Percentiles rank a stretch among this genome's conserved stretches.
These are phyloP conservation scores for Saccharomycopsis oosterbeekiorum DNA, from an alignment of 805 yeast species.

Conservation along the genomic window DNA sequence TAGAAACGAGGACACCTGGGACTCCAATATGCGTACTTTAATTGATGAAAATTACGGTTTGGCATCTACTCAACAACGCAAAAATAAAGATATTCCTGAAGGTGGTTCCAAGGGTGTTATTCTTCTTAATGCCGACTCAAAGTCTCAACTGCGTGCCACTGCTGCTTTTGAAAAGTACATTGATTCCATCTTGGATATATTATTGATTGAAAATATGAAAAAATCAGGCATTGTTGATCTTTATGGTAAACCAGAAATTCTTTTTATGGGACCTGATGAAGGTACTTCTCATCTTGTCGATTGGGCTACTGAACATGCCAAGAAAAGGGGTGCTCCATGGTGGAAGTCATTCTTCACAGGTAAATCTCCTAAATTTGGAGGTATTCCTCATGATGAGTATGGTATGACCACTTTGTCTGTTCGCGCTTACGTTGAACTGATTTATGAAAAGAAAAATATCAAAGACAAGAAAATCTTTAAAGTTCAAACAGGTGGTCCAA, in stretches of 20 bases:
- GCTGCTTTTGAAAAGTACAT: conserved; percentile 88
- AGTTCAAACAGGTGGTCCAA: conserved; percentile 98
- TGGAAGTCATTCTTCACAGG: conserved; percentile 99
- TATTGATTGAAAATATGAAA: conserved; percentile 60
- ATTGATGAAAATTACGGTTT: conserved; percentile 95
- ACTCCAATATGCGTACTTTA: conserved; percentile 73
- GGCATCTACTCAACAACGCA: conserved; percentile 92
- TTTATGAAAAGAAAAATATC: conserved; percentile 67
- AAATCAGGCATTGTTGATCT: conserved; percentile 80
- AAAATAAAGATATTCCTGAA: conserved; percentile 97
- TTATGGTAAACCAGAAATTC: conserved; percentile 75
- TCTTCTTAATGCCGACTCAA: conserved; percentile 60
- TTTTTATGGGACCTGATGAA: conserved; percentile 99
- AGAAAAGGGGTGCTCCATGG: conserved; percentile 87
- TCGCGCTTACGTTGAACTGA: conserved; percentile 79
- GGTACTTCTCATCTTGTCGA: conserved; percentile 93
- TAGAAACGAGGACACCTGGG: conserved; percentile 75
- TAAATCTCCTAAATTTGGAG: conserved; percentile 83
- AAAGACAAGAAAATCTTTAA: conserved; percentile 49
- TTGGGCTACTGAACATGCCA: conserved; percentile 96
- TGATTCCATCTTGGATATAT: conserved; percentile 79
- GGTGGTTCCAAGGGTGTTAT: conserved; percentile 99
- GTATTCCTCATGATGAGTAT: conserved; percentile 95
- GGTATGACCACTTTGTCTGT: conserved; percentile 97
- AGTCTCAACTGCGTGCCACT: conserved; percentile 68